phyloP scores from a whole-genome alignment of 768 basidiomycete genomes.

The Amanita muscaria region DNA sequence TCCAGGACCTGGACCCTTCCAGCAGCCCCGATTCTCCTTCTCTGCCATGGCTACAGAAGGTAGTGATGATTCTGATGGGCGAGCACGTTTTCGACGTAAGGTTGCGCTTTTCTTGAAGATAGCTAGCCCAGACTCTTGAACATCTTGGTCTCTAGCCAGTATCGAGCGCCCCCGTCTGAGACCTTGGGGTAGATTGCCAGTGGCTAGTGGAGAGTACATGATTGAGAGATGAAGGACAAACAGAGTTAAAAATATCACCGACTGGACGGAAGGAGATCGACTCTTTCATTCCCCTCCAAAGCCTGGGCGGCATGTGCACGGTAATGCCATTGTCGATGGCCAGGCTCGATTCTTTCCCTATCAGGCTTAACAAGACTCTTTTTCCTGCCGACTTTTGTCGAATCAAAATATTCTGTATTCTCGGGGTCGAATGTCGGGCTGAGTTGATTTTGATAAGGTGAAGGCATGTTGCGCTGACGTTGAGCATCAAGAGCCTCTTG shows the following conservation, averaged over 20 bases:
- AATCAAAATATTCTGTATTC: conserved; percentile 33
- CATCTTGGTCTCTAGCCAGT: conserved; percentile 83
- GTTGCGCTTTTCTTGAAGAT: conserved; percentile 84
- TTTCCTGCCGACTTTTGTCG: conserved; percentile 61
- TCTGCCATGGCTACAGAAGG: conserved; percentile 27
- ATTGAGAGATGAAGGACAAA: conserved; percentile 7
- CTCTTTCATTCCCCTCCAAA: conserved; percentile 50
- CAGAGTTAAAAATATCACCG: conserved; percentile 27
- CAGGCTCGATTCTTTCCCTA: conserved; percentile 92
- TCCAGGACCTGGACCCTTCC: conserved; percentile 82
- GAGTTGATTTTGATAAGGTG: conserved; percentile 31
- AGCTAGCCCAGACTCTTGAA: conserved; percentile 86
- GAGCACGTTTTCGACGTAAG: conserved; percentile 58
- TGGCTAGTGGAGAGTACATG: conserved; percentile 34
- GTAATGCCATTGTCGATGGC: conserved; percentile 93
- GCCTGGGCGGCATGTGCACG: conserved; percentile 76
- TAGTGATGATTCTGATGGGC: conserved; percentile 33
- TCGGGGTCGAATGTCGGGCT: conserved; percentile 32
- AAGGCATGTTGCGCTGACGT: conserved; percentile 39
- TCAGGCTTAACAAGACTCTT: conserved; percentile 91
- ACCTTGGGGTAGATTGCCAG: conserved; percentile 68
- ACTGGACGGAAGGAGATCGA: conserved; percentile 80
- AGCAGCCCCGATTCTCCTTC: conserved; percentile 41
- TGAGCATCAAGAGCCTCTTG: conserved; percentile 46
- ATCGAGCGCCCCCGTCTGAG: conserved; percentile 85